Base-by-base conservation (phyloP, 768 basidiomycete genomes). In the Leccinum truebloodii region DNA sequence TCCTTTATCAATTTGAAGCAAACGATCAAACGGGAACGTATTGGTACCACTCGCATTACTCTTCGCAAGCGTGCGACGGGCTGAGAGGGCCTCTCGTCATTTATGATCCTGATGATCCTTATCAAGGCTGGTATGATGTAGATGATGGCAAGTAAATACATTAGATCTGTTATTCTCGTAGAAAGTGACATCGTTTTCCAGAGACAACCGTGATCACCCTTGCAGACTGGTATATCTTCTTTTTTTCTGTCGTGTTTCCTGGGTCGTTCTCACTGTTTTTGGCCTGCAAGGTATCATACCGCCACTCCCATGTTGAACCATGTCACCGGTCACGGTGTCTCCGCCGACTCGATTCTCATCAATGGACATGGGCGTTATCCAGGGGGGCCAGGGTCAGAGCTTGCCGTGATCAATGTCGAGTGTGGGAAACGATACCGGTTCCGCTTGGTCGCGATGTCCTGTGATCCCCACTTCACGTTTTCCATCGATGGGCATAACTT, bases 401-500 rank as follows among this genome's bases (percentile, higher is more conserved):
- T 83, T 14, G 63, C 80, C 0, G 75, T 80, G 1, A 67, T 81
- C 26, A 75, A 66, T 16, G 79, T 83, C 26, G 55, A 69, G 7
- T 58, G 68, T 20, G 73, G 75, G 24, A 69, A 70, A 30, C 73
- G 78, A 7, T 83, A 83, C 62, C 78, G 83, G 20, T 76, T 83
- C 71, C 80, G 83, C 35, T 64, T 84, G 32, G 72, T 83, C 1
- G 73, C 72, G 28, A 79, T 81, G 34, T 75, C 79, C 6, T 83
- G 82, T 60, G 76, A 79, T 53, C 76, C 80, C 1, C 70, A 75
- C 59, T 81, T 70, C 55, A 35, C 57, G 0, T 82, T 84, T 63
- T 79, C 80, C 6, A 80, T 83, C 46, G 81, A 82, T 53, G 73
- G 74, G 1, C 82, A 83, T 57, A 71, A 58, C n/a, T 54, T 81